These are phyloP conservation scores for Trichoderma aggressivum DNA, from an alignment of 2,329 filamentous ascomycete species.

Conservation along the genomic window DNA sequence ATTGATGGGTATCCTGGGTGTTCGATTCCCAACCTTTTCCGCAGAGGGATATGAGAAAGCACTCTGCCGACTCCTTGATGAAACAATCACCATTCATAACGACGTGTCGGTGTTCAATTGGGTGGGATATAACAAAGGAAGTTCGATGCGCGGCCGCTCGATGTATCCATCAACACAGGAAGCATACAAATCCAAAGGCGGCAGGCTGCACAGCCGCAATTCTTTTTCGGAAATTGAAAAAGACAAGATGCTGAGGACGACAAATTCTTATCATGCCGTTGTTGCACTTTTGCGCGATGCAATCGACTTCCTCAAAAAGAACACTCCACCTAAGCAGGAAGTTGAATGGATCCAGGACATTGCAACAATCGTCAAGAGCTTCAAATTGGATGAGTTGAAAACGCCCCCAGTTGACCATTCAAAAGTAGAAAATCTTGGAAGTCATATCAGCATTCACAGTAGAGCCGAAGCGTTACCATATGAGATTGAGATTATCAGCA, in stretches of 20 bases:
- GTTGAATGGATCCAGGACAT: conserved; percentile 9
- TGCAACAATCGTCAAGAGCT: background rate
- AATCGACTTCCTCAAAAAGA: conserved; percentile 10
- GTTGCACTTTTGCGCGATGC: background rate
- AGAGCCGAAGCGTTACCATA: background rate
- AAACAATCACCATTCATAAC: conserved; percentile 12
- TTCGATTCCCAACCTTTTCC: conserved; percentile 18
- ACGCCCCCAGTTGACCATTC: too few relatives aligned
- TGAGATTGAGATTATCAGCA: conserved; percentile 11
- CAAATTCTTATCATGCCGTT: background rate
- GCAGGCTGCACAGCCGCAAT: background rate
- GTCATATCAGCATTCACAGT: background rate
- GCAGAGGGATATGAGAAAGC: conserved; percentile 19
- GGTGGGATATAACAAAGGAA: conserved; percentile 12
- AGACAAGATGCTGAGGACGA: background rate
- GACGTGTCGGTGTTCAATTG: conserved; percentile 19
- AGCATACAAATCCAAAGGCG: background rate
- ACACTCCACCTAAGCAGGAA: background rate
- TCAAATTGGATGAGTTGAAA: background rate
- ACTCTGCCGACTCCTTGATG: conserved; percentile 15
- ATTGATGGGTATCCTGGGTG: conserved; percentile 17
- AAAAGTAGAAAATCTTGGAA: background rate
- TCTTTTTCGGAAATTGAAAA: background rate
- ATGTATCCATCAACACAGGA: conserved; percentile 17
- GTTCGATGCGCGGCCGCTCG: conserved; percentile 16